A percentile compares a stretch with the other conserved stretches of the same genome.
These are phyloP conservation scores for Cyclostephanos invisitatus DNA, from an alignment of 108 stramenopile species.

Conservation along the genomic window DNA sequence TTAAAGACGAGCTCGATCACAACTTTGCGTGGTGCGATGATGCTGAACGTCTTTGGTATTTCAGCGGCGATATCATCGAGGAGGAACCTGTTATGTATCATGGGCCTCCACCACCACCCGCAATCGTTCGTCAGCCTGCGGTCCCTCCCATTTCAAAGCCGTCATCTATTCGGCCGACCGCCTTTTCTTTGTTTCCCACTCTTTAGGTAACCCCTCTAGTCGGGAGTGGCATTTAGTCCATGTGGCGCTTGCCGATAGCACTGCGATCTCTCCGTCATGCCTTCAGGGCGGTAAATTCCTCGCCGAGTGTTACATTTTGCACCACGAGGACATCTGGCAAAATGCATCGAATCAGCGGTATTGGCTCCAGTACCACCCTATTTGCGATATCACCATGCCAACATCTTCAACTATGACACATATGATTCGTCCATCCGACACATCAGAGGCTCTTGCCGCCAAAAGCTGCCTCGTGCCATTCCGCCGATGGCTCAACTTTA, in stretches of 20 bases:
- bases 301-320: constrained; percentile 6
- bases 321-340: constrained; percentile 4
- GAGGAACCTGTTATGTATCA: neutral
- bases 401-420: too few species aligned
- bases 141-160: neutral
- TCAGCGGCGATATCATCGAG: neutral
- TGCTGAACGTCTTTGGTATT: neutral
- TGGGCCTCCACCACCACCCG: neutral
- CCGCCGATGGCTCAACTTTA: too few species aligned
- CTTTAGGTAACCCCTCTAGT: neutral
- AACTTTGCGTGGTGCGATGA: neutral
- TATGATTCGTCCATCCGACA: too few species aligned
- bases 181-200: constrained; percentile 11
- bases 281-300: constrained; percentile 14
- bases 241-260: neutral
- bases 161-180: neutral
- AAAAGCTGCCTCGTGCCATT: too few species aligned
- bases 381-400: neutral
- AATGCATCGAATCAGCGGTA: constrained; percentile 17
- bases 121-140: neutral
- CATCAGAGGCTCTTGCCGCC: too few species aligned
- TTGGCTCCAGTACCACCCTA: constrained; percentile 19
- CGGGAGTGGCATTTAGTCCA: constrained; percentile 17
- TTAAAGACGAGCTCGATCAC: constrained; percentile 8
- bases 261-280: constrained; percentile 1